A percentile compares a stretch with the other conserved stretches of the same genome.
Evolutionary conservation across 176 grass and related monocot genomes (phyloP).

Genomic region (Cocos nucifera): DNA sequence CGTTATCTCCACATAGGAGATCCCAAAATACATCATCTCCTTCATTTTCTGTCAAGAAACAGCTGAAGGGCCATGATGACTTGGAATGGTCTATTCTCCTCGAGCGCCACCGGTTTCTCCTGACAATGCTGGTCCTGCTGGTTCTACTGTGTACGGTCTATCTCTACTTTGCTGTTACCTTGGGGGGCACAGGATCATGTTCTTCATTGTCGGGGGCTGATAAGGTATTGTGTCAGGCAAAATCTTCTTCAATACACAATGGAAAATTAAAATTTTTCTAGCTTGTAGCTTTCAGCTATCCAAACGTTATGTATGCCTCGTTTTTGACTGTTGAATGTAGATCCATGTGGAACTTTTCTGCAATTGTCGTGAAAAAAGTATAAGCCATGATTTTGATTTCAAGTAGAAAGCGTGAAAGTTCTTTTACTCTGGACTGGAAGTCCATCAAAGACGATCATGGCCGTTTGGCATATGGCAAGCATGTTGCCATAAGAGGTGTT

Average conservation of each 20-base stretch:
- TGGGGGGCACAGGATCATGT: slow-evolving; percentile 48
- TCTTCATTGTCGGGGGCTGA: slow-evolving; percentile 39
- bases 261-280: slow-evolving; percentile 76
- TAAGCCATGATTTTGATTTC: too few species aligned
- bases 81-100: slow-evolving; percentile 59
- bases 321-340: too few species aligned
- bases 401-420: too few species aligned
- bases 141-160: slow-evolving; percentile 85
- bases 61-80: slow-evolving; percentile 38
- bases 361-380: too few species aligned
- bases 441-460: too few species aligned
- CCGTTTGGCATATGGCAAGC: too few species aligned
- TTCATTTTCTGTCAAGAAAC: slow-evolving; percentile 34
- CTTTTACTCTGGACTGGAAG: too few species aligned
- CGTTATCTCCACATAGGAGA: slow-evolving; percentile 80
- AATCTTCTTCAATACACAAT: slow-evolving; percentile 33
- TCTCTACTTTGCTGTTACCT: slow-evolving; percentile 85
- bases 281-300: background rate
- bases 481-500: too few species aligned
- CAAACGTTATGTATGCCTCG: too few species aligned
- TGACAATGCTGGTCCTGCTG: slow-evolving; percentile 65
- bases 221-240: slow-evolving; percentile 52
- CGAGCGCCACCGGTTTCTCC: slow-evolving; percentile 76
- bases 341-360: too few species aligned
- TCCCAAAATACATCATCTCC: slow-evolving; percentile 54